Base-by-base conservation (phyloP, 768 basidiomycete genomes). In the Strobilomyces confusus region DNA sequence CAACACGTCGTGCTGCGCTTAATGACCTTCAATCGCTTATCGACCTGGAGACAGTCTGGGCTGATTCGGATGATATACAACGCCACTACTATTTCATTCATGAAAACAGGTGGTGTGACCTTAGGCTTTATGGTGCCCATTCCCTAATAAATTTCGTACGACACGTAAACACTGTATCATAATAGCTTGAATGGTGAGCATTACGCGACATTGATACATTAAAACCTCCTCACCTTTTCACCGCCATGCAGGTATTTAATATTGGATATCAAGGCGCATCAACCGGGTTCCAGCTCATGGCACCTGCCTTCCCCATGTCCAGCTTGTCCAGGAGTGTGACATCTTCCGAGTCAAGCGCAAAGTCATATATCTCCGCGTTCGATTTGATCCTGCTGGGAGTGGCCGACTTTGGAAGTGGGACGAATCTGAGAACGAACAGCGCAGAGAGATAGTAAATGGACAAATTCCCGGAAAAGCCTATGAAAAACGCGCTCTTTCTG, bases 271-370 rank as follows among this genome's bases (percentile, higher is more conserved):
- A 69, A 26, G 69, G 58, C 7, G 62, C 65, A 58, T 88, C 77
- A 29, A 92, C 80, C 7, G 92, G 91, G 63, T 95, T 92, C 94
- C 92, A 95, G 56, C 80, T 85, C 41, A 89, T 71, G 0, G 86
- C 82, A 3, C 92, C 92, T 0, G 75, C 78, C 47, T 83, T 77
- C 0, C 89, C 94, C 46, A 75, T 70, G 64, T 95, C 92, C 1
- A 95, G 74, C 0, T 68, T 73, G 64, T 93, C 83, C 13, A 97
- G 72, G 25, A 66, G 68, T 1, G 61, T 60, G 75, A 95, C 81
- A 49, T 94, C 92, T 41, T 82, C 83, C 22, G 68, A 65, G 44
- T 65, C 68, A 20, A 97, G 73, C 49, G 81, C 80, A 60, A 95
- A 95, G 62, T 89, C 84, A 55, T 81, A 95, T 0, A 95, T 65